A percentile compares a stretch with the other conserved stretches of the same genome.
Evolutionary conservation across 352 stramenopile genomes (phyloP).

Genomic region (Globisporangium apiculatum): DNA sequence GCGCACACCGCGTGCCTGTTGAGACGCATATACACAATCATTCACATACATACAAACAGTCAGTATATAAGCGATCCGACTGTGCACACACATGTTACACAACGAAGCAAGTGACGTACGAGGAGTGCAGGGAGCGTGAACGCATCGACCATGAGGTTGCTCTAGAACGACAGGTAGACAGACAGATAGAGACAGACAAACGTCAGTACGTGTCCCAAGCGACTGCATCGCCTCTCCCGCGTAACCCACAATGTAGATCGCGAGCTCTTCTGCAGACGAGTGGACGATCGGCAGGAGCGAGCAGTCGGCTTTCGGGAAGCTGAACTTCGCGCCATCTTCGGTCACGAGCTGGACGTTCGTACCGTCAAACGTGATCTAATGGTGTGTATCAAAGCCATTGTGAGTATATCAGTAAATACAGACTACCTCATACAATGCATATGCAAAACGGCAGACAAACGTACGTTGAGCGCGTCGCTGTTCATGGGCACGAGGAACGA

Average conservation of each 20-base stretch:
- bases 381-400: too few species aligned
- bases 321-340: conserved; percentile 94
- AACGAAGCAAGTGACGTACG: conserved; percentile 19
- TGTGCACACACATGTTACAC: neutral
- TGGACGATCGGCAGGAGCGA: conserved; percentile 95
- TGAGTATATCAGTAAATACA: too few species aligned
- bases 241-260: conserved; percentile 88
- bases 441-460: conserved; percentile 2
- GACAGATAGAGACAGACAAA: neutral
- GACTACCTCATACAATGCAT: too few species aligned
- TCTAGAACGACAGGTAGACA: conserved; percentile 24
- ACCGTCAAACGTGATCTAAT: conserved; percentile 77
- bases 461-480: conserved; percentile 88
- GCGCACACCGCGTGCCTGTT: conserved; percentile 60
- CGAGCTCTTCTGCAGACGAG: conserved; percentile 95
- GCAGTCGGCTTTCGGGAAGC: conserved; percentile 93
- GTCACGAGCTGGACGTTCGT: conserved; percentile 89
- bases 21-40: neutral
- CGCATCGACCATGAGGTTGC: conserved; percentile 80
- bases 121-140: conserved; percentile 76
- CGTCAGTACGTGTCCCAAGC: neutral
- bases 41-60: neutral
- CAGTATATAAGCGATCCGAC: too few species aligned
- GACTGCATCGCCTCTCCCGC: neutral
- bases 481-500: conserved; percentile 95